These are phyloP conservation scores for Olyra latifolia DNA, from an alignment of 176 grass and related monocot genomes.

Conservation along the genomic window DNA sequence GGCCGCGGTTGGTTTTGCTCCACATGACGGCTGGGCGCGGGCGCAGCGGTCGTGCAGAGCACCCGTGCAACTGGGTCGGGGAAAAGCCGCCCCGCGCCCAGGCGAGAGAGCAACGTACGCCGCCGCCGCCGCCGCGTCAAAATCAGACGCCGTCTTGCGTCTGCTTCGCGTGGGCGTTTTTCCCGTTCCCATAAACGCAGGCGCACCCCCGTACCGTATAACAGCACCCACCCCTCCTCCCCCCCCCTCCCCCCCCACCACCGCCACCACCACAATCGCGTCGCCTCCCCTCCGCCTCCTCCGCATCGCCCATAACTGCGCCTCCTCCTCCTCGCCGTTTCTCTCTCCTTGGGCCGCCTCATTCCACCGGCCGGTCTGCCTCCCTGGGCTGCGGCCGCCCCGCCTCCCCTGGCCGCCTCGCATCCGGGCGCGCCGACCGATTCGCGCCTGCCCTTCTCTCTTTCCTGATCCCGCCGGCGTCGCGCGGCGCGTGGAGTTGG, in stretches of 20 bases:
- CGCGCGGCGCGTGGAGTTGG: neutral
- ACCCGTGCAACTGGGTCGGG: no score
- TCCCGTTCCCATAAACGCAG: slow-evolving; percentile 38
- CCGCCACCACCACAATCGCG: no score
- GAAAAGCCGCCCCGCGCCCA: no score
- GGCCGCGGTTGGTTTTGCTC: no score
- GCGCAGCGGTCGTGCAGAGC: no score
- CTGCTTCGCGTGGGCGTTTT: neutral
- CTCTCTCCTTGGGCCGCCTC: neutral
- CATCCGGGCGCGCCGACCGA: neutral
- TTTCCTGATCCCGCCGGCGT: slow-evolving; percentile 4
- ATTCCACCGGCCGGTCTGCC: slow-evolving; percentile 22
- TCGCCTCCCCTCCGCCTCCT: neutral
- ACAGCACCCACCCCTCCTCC: neutral
- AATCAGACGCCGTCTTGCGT: neutral
- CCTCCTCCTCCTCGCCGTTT: no score
- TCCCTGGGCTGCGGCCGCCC: no score
- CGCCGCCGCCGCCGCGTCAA: slow-evolving; percentile 15
- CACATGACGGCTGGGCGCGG: no score
- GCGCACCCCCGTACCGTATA: slow-evolving; percentile 20
- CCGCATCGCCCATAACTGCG: slow-evolving; percentile 23
- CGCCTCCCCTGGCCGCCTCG: neutral
- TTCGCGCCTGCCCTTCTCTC: neutral
- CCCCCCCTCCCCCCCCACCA: neutral
- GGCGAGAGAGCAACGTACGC: slow-evolving; percentile 18